A percentile compares a stretch with the other conserved stretches of the same genome.
These are phyloP conservation scores for Monosporozyma siamensis DNA, from an alignment of 805 yeast species.

Conservation along the genomic window DNA sequence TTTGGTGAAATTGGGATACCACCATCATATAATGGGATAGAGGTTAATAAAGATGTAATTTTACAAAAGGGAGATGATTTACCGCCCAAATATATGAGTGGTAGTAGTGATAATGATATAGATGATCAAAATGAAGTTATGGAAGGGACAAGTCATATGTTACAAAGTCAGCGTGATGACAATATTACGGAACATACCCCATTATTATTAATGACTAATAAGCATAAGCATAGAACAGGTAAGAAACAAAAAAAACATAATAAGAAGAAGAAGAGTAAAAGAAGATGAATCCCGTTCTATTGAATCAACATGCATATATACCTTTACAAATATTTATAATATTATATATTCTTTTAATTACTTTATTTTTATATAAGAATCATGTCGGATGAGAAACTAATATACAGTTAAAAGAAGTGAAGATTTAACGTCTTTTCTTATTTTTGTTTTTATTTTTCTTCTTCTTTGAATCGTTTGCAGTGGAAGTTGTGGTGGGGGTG, in stretches of 20 bases:
- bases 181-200: neutral
- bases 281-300: constrained; percentile 5
- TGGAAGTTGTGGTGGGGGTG: neutral
- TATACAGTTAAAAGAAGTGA: no score
- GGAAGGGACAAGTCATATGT: neutral
- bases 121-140: neutral
- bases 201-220: neutral
- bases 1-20: constrained; percentile 38
- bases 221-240: neutral
- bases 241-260: constrained; percentile 6
- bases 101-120: neutral
- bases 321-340: constrained; percentile 1
- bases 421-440: constrained; percentile 7
- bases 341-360: no score
- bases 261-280: constrained; percentile 14
- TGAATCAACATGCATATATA: constrained; percentile 1
- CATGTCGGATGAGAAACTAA: no score
- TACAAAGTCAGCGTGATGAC: neutral
- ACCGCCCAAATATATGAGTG: constrained; percentile 53
- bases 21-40: constrained; percentile 36
- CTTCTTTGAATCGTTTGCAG: constrained; percentile 12
- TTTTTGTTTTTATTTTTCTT: constrained; percentile 25
- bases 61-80: constrained; percentile 64
- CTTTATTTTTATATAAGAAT: no score
- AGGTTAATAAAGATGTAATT: constrained; percentile 39